Evolutionary conservation across 164 flowering plant genomes (phyloP).

Genomic region (Stephania japonica): DNA sequence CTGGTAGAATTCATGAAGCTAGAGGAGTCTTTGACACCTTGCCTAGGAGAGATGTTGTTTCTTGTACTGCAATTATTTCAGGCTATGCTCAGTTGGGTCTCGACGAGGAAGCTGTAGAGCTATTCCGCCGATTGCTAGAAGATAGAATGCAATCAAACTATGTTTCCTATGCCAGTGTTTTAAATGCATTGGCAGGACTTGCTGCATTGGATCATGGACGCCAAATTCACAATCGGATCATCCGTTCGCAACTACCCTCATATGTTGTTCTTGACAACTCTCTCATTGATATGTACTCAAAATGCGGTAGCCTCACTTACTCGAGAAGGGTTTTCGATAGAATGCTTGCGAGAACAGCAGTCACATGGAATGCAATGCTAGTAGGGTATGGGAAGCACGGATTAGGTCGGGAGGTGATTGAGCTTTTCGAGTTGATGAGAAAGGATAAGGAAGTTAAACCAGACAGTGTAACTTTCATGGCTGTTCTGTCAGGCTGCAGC

Average conservation of each 20-base stretch:
- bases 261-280: conserved; percentile 29
- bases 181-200: conserved; percentile 29
- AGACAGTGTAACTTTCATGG: conserved; percentile 23
- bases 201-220: conserved; percentile 29
- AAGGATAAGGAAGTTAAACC: conserved; percentile 17
- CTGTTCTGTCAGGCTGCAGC: conserved; percentile 31
- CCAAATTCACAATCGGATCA: conserved; percentile 23
- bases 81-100: conserved; percentile 31
- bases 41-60: conserved; percentile 27
- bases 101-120: conserved; percentile 27
- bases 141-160: conserved; percentile 31
- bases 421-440: conserved; percentile 22
- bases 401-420: conserved; percentile 25
- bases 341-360: conserved; percentile 24
- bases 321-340: conserved; percentile 25
- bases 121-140: conserved; percentile 21
- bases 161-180: conserved; percentile 29
- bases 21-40: conserved; percentile 19
- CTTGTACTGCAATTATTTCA: conserved; percentile 30
- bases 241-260: conserved; percentile 20
- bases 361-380: conserved; percentile 33
- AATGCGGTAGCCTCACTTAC: conserved; percentile 26
- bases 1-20: conserved; percentile 27
- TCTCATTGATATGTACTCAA: conserved; percentile 32
- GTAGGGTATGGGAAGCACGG: conserved; percentile 34